phyloP scores from a whole-genome alignment of 495 filamentous ascomycete genomes.

The Aspergillus bertholletiae region DNA sequence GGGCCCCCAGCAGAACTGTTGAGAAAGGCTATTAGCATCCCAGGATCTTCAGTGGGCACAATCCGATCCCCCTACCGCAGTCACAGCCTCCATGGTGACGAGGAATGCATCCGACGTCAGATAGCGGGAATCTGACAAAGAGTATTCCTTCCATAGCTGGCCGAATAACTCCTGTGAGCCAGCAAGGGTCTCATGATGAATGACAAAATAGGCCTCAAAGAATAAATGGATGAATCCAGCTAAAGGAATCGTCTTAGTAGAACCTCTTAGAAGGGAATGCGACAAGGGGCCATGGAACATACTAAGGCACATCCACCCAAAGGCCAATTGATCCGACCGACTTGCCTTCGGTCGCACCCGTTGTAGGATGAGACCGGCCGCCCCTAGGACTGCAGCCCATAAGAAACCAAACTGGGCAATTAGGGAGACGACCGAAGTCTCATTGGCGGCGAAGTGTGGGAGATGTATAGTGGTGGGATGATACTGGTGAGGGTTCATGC shows the following conservation, averaged over 20 bases:
- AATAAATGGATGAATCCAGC: conserved; percentile 64
- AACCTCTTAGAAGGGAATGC: not conserved
- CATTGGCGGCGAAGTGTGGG: not conserved
- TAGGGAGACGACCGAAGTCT: conserved; percentile 1
- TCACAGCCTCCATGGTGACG: conserved; percentile 72
- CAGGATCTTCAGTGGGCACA: not conserved
- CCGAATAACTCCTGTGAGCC: conserved; percentile 52
- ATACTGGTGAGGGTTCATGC: not conserved
- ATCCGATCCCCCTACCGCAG: conserved; percentile 47
- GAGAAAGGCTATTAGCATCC: not conserved
- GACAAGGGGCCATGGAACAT: not conserved
- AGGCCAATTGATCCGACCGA: conserved; percentile 6
- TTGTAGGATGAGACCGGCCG: not conserved
- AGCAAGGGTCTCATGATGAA: conserved; percentile 49
- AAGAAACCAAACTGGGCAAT: conserved; percentile 7
- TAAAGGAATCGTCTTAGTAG: no score
- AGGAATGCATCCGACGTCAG: conserved; percentile 68
- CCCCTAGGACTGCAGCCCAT: not conserved
- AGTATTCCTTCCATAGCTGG: conserved; percentile 81
- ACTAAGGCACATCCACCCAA: conserved; percentile 14
- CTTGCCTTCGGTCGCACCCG: conserved; percentile 5
- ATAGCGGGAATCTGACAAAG: conserved; percentile 74
- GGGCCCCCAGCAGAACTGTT: conserved; percentile 58
- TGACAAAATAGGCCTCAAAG: conserved; percentile 71
- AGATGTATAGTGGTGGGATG: not conserved